These are phyloP conservation scores for Haplosporangium sp. DNA, from an alignment of 371 early-diverging fungal genomes.

Conservation along the genomic window DNA sequence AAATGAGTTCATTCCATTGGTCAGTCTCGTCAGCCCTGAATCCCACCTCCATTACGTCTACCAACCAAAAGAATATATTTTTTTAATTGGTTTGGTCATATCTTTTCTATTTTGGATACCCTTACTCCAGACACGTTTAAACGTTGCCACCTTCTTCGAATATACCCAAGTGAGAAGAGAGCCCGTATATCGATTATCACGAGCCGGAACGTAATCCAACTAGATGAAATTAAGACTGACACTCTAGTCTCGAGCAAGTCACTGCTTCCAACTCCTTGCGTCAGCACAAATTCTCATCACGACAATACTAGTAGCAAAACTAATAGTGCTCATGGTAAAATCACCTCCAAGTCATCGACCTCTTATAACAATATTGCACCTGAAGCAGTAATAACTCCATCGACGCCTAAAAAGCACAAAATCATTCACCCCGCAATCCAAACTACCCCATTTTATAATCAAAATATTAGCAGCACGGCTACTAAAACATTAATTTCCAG, in stretches of 20 bases:
- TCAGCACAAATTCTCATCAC: conserved; percentile 13
- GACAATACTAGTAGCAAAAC: neutral
- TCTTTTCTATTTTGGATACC: neutral
- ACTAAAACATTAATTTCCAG: conserved; percentile 1
- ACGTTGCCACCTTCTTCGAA: neutral
- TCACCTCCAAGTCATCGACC: neutral
- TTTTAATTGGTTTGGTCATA: neutral
- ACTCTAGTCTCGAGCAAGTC: neutral
- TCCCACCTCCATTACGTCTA: neutral
- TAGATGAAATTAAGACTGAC: conserved; percentile 17
- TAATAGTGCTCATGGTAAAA: neutral
- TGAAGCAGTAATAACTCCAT: neutral
- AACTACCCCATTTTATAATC: conserved; percentile 1
- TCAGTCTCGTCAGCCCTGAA: neutral
- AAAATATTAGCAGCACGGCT: neutral
- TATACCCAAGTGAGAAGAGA: neutral
- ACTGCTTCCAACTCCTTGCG: neutral
- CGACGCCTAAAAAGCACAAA: neutral
- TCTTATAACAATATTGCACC: neutral
- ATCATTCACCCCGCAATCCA: neutral
- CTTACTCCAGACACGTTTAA: neutral
- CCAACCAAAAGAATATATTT: neutral
- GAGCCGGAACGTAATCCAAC: conserved; percentile 34
- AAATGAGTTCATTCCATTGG: neutral
- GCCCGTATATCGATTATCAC: conserved; percentile 12